phyloP scores from a whole-genome alignment of 208 protist genomes.

The Wallacemonas sp. region DNA sequence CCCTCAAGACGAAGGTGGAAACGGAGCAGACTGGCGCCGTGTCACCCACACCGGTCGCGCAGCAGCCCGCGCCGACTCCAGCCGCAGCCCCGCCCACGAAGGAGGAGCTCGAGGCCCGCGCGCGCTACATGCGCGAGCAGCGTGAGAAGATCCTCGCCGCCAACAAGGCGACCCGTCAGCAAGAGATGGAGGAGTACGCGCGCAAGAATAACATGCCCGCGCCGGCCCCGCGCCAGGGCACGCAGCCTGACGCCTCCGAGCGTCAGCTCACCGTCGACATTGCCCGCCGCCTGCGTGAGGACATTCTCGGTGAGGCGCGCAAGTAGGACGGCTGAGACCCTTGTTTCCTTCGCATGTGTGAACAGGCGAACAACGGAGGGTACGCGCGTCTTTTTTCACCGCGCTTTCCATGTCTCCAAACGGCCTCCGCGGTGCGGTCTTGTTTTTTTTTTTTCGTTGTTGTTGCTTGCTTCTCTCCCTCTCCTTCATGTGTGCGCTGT shows the following conservation, averaged over 20 bases:
- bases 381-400: too few relatives aligned
- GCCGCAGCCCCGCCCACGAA: slow-evolving; percentile 31
- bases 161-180: slow-evolving; percentile 75
- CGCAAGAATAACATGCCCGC: slow-evolving; percentile 31
- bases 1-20: slow-evolving; percentile 29
- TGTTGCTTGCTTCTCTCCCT: too few relatives aligned
- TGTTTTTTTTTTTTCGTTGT: too few relatives aligned
- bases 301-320: slow-evolving; percentile 67
- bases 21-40: slow-evolving; percentile 5
- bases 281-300: slow-evolving; percentile 79
- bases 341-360: too few relatives aligned
- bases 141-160: slow-evolving; percentile 72
- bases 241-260: slow-evolving; percentile 22
- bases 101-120: slow-evolving; percentile 75
- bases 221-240: neutral
- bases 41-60: slow-evolving; percentile 2
- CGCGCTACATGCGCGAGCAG: slow-evolving; percentile 84
- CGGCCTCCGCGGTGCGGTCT: too few relatives aligned
- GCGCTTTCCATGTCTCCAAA: too few relatives aligned
- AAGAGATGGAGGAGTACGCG: slow-evolving; percentile 70
- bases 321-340: slow-evolving; percentile 39
- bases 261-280: slow-evolving; percentile 82
- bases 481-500: too few relatives aligned
- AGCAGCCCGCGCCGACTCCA: neutral
- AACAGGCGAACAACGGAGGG: too few relatives aligned